These are phyloP conservation scores for Dendrocalamus latiflorus DNA, from an alignment of 202 grass and related monocot genomes.

Conservation along the genomic window DNA sequence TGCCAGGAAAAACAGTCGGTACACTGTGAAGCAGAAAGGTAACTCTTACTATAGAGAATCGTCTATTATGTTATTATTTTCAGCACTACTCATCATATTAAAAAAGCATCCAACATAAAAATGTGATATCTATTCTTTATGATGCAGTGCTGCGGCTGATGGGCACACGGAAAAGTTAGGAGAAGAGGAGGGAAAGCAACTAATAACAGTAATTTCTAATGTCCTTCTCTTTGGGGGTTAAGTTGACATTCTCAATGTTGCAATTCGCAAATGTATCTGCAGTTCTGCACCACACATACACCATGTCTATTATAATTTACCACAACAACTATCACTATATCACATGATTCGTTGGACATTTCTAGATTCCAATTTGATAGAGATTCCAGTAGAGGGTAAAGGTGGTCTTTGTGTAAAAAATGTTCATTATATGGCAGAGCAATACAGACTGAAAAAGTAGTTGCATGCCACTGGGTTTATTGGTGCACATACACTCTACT, in stretches of 20 bases:
- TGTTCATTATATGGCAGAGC: not conserved
- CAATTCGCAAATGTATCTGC: not conserved
- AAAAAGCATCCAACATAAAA: not conserved
- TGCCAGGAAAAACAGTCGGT: not conserved
- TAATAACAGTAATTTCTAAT: conserved; percentile 27
- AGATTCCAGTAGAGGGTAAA: not conserved
- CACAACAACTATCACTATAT: not conserved
- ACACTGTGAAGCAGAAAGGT: conserved; percentile 19
- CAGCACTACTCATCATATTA: not conserved
- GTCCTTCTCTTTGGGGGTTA: not conserved
- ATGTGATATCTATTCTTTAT: conserved; percentile 8
- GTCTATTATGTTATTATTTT: not conserved
- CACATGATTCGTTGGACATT: not conserved
- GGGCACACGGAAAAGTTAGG: not conserved
- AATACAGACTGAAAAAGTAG: not conserved
- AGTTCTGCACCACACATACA: not conserved
- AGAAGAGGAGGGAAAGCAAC: conserved; percentile 9
- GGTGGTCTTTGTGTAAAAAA: not conserved
- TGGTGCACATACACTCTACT: not conserved
- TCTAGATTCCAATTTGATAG: not conserved
- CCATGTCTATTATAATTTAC: not conserved
- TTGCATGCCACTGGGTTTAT: not conserved
- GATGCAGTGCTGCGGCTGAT: conserved; percentile 29
- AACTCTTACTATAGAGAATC: conserved; percentile 3
- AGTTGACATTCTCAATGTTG: not conserved